Percentiles rank a stretch among this genome's conserved stretches.
phyloP scores from a whole-genome alignment of 352 stramenopile species.

The Phytophthora syringae region DNA sequence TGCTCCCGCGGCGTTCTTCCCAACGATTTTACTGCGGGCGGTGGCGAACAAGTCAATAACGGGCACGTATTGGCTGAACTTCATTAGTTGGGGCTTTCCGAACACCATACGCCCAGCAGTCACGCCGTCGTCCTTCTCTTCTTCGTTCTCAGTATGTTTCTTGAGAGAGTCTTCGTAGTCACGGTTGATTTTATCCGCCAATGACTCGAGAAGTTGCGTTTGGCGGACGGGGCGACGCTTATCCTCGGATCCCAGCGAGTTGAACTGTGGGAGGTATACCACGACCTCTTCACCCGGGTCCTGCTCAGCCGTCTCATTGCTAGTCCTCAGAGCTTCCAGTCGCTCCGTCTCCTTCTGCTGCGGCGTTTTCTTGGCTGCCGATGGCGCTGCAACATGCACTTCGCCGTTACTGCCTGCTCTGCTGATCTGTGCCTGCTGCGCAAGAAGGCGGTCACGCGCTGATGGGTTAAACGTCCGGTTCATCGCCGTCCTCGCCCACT shows the following conservation, averaged over 20 bases:
- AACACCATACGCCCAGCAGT: constrained; percentile 51
- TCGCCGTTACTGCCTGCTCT: constrained; percentile 32
- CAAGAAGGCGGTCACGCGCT: constrained; percentile 45
- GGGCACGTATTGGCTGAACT: constrained; percentile 41
- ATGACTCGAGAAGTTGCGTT: constrained; percentile 60
- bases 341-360: constrained; percentile 36
- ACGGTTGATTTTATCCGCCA: constrained; percentile 58
- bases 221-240: constrained; percentile 56
- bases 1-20: constrained; percentile 1
- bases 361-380: constrained; percentile 20
- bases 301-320: constrained; percentile 16
- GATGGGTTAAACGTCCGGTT: constrained; percentile 49
- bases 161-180: constrained; percentile 61
- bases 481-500: constrained; percentile 58
- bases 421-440: constrained; percentile 50
- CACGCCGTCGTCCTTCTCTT: constrained; percentile 32
- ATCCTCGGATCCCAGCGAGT: constrained; percentile 69
- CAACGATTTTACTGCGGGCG: constrained; percentile 42
- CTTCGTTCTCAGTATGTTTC: constrained; percentile 31
- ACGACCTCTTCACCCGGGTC: constrained; percentile 43
- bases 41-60: constrained; percentile 53
- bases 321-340: constrained; percentile 38
- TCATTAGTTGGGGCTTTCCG: constrained; percentile 52
- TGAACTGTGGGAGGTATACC: constrained; percentile 63
- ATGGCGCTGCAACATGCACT: constrained; percentile 34